Base-by-base conservation (phyloP, 257 asterid species). In the Capsicum rhomboideum region DNA sequence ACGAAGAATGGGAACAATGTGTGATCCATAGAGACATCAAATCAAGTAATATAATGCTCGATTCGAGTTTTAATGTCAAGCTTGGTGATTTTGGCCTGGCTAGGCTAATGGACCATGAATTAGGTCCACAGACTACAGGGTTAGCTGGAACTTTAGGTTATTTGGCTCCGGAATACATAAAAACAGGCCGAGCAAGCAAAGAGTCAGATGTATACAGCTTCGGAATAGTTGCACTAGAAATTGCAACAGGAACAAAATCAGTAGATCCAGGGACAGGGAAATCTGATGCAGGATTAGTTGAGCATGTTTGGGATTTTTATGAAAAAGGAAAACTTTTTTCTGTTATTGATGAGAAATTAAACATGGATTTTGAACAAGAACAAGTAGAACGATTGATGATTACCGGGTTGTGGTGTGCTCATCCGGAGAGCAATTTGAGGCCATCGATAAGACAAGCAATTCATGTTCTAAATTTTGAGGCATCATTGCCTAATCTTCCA, bases 1-100 rank as follows among this genome's bases (percentile, higher is more conserved):
- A 89, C 10, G 90, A 89, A 84, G 91, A 89, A 55, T 87, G 90
- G 86, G 90, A 89, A 31, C 87, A 89, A 28, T 87, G 91, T 14
- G 91, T 89, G 18, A 67, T 89, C 3, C 91, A 87, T 5, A 78
- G 91, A 79, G 91, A 87, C 59, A 85, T 87, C 5, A 87, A 89
- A 79, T 82, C 91, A 2, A 89, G 90, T 61, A 89, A 89, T 59
- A 53, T 89, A 64, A 89, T 89, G 89, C 85, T 89, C 0, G 90
- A 89, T 46, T 80, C 88, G 8, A 83, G 79, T 74, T 89, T 85
- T 28, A 89, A 86, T 23, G 91, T 56, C 64, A 89, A 89, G 85
- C 88, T 85, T 2, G 91, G 91, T 1, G 91, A 89, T 86, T 89
- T 89, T 49, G 90, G 90, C 26, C 52, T 89, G 26, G 91, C 91